These are phyloP conservation scores for Trametes cinnabarina DNA, from an alignment of 768 basidiomycete genomes.

Conservation along the genomic window DNA sequence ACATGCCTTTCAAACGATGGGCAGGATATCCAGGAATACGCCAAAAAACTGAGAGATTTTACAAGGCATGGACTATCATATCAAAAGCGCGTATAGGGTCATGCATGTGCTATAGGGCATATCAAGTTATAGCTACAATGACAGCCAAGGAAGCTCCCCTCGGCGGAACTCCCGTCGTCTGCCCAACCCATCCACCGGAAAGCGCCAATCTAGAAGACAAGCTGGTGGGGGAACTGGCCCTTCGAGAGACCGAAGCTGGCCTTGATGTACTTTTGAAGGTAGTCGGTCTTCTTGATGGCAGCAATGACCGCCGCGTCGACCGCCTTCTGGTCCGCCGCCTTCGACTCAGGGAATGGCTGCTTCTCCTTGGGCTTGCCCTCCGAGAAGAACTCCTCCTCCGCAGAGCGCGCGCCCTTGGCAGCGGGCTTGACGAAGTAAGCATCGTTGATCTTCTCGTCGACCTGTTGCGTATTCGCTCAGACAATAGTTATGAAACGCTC, in stretches of 20 bases:
- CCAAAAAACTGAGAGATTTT: slow-evolving; percentile 4
- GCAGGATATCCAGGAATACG: neutral
- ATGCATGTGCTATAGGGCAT: slow-evolving; percentile 38
- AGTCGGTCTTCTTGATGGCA: slow-evolving; percentile 86
- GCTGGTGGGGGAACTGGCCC: slow-evolving; percentile 94
- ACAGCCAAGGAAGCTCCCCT: slow-evolving; percentile 16
- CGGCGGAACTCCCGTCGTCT: slow-evolving; percentile 11
- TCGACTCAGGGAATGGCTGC: slow-evolving; percentile 81
- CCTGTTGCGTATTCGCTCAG: slow-evolving; percentile 51
- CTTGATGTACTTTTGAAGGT: slow-evolving; percentile 90
- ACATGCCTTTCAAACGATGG: too few species aligned
- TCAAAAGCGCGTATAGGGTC: slow-evolving; percentile 26
- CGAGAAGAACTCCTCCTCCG: slow-evolving; percentile 96
- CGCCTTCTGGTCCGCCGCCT: slow-evolving; percentile 88
- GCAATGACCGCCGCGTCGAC: slow-evolving; percentile 77
- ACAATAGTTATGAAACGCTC: slow-evolving; percentile 2
- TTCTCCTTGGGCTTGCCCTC: slow-evolving; percentile 91
- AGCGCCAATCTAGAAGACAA: slow-evolving; percentile 65
- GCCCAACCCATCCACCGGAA: slow-evolving; percentile 12
- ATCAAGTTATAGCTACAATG: slow-evolving; percentile 34
- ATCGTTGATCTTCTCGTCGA: slow-evolving; percentile 90
- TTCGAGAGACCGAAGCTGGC: slow-evolving; percentile 92
- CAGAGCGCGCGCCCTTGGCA: slow-evolving; percentile 67
- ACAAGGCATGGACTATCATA: slow-evolving; percentile 24
- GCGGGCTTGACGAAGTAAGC: slow-evolving; percentile 86